Conservation (phyloP, 208 protist genomes). For the Acanthamoeba castellanii region DNA sequence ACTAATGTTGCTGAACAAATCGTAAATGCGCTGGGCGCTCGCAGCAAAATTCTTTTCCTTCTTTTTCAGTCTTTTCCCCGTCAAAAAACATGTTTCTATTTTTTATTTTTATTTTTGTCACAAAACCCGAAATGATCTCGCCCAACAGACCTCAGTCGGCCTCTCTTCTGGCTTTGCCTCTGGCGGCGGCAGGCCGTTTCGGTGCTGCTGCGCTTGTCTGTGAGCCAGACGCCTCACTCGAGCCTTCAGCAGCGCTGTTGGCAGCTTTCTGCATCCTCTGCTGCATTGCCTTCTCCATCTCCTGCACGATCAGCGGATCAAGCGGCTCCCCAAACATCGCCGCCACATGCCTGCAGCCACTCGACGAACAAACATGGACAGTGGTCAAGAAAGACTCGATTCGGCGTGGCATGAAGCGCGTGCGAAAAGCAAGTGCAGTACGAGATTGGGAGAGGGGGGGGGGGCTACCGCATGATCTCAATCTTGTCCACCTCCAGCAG, state of each 20-base stretch:
- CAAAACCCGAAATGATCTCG: too few relatives aligned
- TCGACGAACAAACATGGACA: too few relatives aligned
- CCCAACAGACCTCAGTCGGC: too few relatives aligned
- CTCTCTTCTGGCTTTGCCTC: not conserved
- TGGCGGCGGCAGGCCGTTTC: not conserved
- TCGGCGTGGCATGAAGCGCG: too few relatives aligned
- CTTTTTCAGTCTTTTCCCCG: not conserved
- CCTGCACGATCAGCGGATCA: constrained; percentile 29
- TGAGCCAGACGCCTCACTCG: not conserved
- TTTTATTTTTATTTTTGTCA: too few relatives aligned
- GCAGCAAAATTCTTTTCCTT: not conserved
- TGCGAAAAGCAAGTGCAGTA: not conserved
- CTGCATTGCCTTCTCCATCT: constrained; percentile 45
- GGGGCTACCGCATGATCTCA: constrained; percentile 38
- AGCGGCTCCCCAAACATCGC: constrained; percentile 12
- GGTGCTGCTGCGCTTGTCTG: not conserved
- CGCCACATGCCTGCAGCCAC: not conserved
- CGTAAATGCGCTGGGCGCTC: too few relatives aligned
- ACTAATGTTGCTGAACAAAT: too few relatives aligned
- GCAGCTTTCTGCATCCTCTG: not conserved
- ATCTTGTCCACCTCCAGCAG: constrained; percentile 36
- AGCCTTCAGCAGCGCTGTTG: not conserved
- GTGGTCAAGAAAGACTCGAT: too few relatives aligned
- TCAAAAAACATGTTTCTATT: too few relatives aligned
- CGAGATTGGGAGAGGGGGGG: not conserved